phyloP scores from a whole-genome alignment of 23 red algal species.

The Gracilaria domingensis region DNA sequence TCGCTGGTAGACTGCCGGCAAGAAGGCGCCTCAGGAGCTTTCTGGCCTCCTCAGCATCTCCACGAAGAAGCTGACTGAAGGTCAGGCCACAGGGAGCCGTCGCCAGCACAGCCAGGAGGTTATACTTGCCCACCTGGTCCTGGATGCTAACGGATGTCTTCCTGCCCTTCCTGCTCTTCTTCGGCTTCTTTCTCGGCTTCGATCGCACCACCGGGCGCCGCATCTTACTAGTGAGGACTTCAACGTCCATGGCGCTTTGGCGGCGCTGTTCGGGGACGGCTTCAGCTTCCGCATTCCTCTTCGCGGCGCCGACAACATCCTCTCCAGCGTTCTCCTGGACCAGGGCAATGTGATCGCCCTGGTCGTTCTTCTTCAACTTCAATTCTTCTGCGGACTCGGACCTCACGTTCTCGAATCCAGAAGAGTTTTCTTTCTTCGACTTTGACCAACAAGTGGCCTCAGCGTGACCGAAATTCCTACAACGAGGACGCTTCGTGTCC shows the following conservation, averaged over 20 bases:
- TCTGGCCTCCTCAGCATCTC: constrained; percentile 20
- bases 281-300: constrained; percentile 6
- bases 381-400: background rate
- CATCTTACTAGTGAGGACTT: background rate
- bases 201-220: background rate
- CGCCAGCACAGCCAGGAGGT: background rate
- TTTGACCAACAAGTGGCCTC: constrained; percentile 22
- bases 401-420: background rate
- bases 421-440: background rate
- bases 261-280: background rate
- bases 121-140: constrained; percentile 27
- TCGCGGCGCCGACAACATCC: background rate
- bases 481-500: background rate
- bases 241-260: constrained; percentile 4
- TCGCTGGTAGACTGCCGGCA: background rate
- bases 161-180: background rate
- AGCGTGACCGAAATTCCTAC: constrained; percentile 1
- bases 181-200: constrained; percentile 13
- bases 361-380: background rate
- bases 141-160: background rate
- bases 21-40: background rate
- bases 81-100: background rate
- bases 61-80: constrained; percentile 37
- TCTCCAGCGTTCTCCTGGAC: background rate
- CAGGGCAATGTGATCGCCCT: background rate